phyloP scores from a whole-genome alignment of 108 stramenopile species.

The Licmophora abbreviata region DNA sequence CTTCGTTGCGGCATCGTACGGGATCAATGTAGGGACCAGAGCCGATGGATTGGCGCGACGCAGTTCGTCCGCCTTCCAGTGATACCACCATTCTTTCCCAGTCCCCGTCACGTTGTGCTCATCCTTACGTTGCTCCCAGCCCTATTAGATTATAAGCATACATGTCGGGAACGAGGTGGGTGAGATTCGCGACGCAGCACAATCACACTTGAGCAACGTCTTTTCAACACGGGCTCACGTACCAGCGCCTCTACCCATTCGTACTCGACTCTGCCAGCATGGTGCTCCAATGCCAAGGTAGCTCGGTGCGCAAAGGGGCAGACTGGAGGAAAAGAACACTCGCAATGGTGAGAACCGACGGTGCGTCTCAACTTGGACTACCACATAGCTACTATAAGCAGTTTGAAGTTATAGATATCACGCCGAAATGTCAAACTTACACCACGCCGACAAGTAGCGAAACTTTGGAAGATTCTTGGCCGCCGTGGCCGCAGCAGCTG shows the following conservation, averaged over 20 bases:
- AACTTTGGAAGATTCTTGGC: slow-evolving; percentile 31
- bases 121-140: slow-evolving; percentile 74
- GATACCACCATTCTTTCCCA: slow-evolving; percentile 86
- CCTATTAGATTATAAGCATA: slow-evolving; percentile 12
- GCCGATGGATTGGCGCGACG: slow-evolving; percentile 55
- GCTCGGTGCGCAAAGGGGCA: slow-evolving; percentile 83
- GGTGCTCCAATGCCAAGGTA: slow-evolving; percentile 80
- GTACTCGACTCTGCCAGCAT: slow-evolving; percentile 55
- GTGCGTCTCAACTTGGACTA: no score
- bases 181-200: neutral
- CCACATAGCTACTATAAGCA: no score
- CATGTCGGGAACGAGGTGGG: neutral
- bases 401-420: no score
- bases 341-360: no score
- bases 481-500: no score
- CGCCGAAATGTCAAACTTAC: no score
- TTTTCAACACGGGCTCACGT: no score
- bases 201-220: slow-evolving; percentile 6
- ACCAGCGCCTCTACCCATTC: slow-evolving; percentile 76
- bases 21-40: slow-evolving; percentile 73
- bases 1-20: slow-evolving; percentile 22
- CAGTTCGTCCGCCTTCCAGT: slow-evolving; percentile 78
- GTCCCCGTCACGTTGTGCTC: slow-evolving; percentile 59
- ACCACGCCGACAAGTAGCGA: slow-evolving; percentile 77
- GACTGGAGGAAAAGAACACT: no score